phyloP scores from a whole-genome alignment of 2,329 filamentous ascomycete genomes.

The Fusarium burgessii region DNA sequence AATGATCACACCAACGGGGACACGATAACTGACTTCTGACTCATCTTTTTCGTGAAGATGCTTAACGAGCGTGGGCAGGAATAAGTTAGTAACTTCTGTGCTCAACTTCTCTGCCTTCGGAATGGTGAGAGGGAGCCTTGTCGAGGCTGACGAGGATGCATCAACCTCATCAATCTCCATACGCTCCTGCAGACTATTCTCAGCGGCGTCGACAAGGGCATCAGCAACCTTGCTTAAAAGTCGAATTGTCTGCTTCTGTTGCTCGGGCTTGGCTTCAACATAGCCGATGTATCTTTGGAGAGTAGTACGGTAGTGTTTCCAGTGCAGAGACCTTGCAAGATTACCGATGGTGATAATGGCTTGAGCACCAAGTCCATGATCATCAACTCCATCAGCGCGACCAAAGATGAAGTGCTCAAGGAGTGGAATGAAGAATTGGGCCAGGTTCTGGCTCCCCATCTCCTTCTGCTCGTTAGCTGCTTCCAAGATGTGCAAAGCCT shows the following conservation, averaged over 20 bases:
- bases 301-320: conserved; percentile 89
- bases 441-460: conserved; percentile 81
- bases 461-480: conserved; percentile 72
- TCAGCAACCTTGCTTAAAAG: conserved; percentile 86
- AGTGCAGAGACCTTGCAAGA: conserved; percentile 82
- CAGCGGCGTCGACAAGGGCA: conserved; percentile 72
- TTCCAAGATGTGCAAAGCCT: conserved; percentile 83
- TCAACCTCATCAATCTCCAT: conserved; percentile 58
- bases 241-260: conserved; percentile 87
- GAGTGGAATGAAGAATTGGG: conserved; percentile 89
- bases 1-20: conserved; percentile 88
- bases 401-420: conserved; percentile 96
- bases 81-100: conserved; percentile 77
- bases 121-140: conserved; percentile 71
- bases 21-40: conserved; percentile 89
- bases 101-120: conserved; percentile 76
- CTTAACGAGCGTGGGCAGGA: conserved; percentile 82
- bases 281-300: conserved; percentile 87
- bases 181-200: conserved; percentile 52
- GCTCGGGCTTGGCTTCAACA: conserved; percentile 81
- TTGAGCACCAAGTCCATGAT: conserved; percentile 88
- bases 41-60: conserved; percentile 97
- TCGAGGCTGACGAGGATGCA: conserved; percentile 42
- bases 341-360: conserved; percentile 83
- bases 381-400: conserved; percentile 77